These are phyloP conservation scores for Basipetospora chlamydospora DNA, from an alignment of 2,329 filamentous ascomycete genomes.

Conservation along the genomic window DNA sequence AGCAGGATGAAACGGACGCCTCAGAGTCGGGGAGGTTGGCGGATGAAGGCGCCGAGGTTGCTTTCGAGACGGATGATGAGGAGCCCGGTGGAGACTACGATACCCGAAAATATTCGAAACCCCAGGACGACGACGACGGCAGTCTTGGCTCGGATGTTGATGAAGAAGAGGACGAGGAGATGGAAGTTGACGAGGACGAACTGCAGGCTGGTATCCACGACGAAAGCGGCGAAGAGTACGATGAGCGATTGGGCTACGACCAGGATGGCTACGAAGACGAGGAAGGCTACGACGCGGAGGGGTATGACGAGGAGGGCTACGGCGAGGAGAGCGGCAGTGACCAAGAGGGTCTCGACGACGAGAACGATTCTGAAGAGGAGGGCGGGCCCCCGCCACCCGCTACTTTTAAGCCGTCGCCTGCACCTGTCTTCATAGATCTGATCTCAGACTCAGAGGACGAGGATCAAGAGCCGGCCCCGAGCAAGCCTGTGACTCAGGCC, in stretches of 20 bases:
- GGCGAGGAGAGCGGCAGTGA: slow-evolving; percentile 1
- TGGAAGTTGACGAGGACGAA: slow-evolving; percentile 15
- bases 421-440: slow-evolving; percentile 30
- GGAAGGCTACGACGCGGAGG: slow-evolving; percentile 6
- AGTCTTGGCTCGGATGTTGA: slow-evolving; percentile 19
- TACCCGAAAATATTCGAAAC: slow-evolving; percentile 3
- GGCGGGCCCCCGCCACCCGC: slow-evolving; percentile 7
- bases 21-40: too few relatives aligned
- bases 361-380: too few relatives aligned
- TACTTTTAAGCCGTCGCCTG: too few relatives aligned
- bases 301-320: background rate
- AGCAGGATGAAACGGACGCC: too few relatives aligned
- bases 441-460: slow-evolving; percentile 31
- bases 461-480: slow-evolving; percentile 5
- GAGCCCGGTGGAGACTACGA: slow-evolving; percentile 3
- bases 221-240: slow-evolving; percentile 5
- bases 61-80: slow-evolving; percentile 1
- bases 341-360: too few relatives aligned
- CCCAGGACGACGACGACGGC: slow-evolving; percentile 9
- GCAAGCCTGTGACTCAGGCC: too few relatives aligned
- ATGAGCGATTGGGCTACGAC: slow-evolving; percentile 4
- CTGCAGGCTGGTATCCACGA: too few relatives aligned
- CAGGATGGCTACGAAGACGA: too few relatives aligned
- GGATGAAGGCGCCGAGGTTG: too few relatives aligned
- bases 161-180: slow-evolving; percentile 13